Evolutionary conservation across 2,329 filamentous ascomycete genomes (phyloP), one percentile per base, ranked within the genome.

Genomic region (Pyrenophora graminea): DNA sequence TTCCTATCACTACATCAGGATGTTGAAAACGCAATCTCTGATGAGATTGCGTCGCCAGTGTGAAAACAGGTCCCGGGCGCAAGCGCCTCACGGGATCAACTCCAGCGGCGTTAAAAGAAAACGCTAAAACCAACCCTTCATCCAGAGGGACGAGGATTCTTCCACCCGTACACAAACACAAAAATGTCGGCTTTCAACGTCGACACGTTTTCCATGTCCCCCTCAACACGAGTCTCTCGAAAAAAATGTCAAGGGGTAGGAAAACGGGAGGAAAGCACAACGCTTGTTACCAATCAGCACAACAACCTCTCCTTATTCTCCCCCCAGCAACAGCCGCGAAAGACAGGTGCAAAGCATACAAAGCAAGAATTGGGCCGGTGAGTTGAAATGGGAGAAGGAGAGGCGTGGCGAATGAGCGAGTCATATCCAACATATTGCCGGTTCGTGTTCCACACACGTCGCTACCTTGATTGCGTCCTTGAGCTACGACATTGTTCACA

Each of bases 271-370:
- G 69, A 64, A 69, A 68, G 66, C 61, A 54, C 44, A 66, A 75
- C 72, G 70, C 72, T 75, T 68, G 72, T 74, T 74, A 74, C 53
- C 71, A 60, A 71, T 74, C 70, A 72, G 70, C 72, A 70, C 54
- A 61, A 54, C 59, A 45, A 53, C 60, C 61, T 60, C 63, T 63
- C 58, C 44, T 33, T 23, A 9, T 37, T 45, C 41, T 63, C 65
- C 64, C 64, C 60, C 65, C 67, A 63, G 55, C 67, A 55, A 67
- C 64, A 65, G 64, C 68, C 71, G 47, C 69, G 33, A 47, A 61
- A 59, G 48, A 52, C 51, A 52, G 70, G 71, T 57, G 63, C 66
- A 68, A 70, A 67, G 56, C 70, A 74, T 62, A 64, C 66, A 63
- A 59, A 49, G 53, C 56, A 45, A 53, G 48, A 59, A 62, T 66